phyloP scores from a whole-genome alignment of 768 basidiomycete genomes.

The Auricularia sp. region DNA sequence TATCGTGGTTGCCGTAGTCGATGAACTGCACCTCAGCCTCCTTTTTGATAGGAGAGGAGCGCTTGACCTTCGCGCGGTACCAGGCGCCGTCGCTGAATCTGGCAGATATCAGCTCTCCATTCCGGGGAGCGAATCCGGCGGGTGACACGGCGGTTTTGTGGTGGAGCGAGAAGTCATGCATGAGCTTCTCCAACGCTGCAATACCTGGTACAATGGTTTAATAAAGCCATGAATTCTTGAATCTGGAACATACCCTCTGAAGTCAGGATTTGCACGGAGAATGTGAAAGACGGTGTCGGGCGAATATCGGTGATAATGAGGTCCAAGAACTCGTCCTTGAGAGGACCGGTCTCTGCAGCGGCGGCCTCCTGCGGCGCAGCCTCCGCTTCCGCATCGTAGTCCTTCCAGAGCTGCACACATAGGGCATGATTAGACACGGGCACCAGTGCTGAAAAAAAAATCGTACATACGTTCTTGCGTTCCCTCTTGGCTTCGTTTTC shows the following conservation, averaged over 20 bases:
- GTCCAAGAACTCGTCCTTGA: constrained; percentile 83
- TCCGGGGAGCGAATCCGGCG: constrained; percentile 66
- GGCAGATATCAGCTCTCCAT: constrained; percentile 86
- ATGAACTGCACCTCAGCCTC: constrained; percentile 95
- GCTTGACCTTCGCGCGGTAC: constrained; percentile 90
- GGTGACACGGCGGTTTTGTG: constrained; percentile 58
- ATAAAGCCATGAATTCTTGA: background rate
- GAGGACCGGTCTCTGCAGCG: constrained; percentile 24
- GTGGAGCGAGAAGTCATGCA: constrained; percentile 85
- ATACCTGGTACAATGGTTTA: constrained; percentile 46
- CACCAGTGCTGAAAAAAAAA: background rate
- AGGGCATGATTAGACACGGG: background rate
- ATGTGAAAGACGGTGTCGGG: constrained; percentile 59
- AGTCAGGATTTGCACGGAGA: constrained; percentile 90
- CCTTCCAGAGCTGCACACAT: constrained; percentile 64
- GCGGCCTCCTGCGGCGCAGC: constrained; percentile 32
- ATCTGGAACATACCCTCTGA: constrained; percentile 56
- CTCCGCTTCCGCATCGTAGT: constrained; percentile 68
- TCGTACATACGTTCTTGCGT: constrained; percentile 57
- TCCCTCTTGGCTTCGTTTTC: constrained; percentile 83
- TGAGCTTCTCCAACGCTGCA: constrained; percentile 82
- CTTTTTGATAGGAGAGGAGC: constrained; percentile 78
- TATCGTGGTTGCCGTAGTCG: constrained; percentile 92
- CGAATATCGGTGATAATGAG: constrained; percentile 86
- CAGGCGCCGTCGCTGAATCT: constrained; percentile 90